Evolutionary conservation across 2,329 filamentous ascomycete genomes (phyloP).

Genomic region (Fonsecaea monophora): DNA sequence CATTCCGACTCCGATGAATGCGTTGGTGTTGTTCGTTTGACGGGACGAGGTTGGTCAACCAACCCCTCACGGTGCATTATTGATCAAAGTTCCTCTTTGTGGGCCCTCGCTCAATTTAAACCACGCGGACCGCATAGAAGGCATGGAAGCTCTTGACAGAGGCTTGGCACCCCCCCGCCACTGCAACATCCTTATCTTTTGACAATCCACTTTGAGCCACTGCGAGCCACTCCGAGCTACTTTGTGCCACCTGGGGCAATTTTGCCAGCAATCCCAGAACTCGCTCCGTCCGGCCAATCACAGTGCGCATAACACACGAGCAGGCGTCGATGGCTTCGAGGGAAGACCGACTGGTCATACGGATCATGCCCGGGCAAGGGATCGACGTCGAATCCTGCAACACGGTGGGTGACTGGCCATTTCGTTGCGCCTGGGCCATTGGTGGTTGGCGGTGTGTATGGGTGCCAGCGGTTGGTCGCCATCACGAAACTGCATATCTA

Average conservation of each 20-base stretch:
- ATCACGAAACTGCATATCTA: not conserved
- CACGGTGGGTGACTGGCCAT: conserved; percentile 1
- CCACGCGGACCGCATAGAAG: conserved; percentile 4
- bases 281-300: too few species aligned
- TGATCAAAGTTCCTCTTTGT: conserved; percentile 4
- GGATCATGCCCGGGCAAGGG: too few species aligned
- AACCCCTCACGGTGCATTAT: not conserved
- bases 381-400: too few species aligned
- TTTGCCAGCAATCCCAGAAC: too few species aligned
- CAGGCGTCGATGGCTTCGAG: too few species aligned
- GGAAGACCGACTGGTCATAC: too few species aligned
- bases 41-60: not conserved
- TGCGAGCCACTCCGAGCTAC: conserved; percentile 1
- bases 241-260: too few species aligned
- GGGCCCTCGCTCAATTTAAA: conserved; percentile 8
- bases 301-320: too few species aligned
- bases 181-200: conserved; percentile 27
- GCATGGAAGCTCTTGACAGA: conserved; percentile 23
- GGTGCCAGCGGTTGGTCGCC: not conserved
- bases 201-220: not conserved
- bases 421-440: not conserved
- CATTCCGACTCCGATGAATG: not conserved
- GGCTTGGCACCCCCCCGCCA: conserved; percentile 3
- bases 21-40: not conserved
- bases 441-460: not conserved